These are phyloP conservation scores for Daldinia bambusicola DNA, from an alignment of 495 filamentous ascomycete genomes.

Conservation along the genomic window DNA sequence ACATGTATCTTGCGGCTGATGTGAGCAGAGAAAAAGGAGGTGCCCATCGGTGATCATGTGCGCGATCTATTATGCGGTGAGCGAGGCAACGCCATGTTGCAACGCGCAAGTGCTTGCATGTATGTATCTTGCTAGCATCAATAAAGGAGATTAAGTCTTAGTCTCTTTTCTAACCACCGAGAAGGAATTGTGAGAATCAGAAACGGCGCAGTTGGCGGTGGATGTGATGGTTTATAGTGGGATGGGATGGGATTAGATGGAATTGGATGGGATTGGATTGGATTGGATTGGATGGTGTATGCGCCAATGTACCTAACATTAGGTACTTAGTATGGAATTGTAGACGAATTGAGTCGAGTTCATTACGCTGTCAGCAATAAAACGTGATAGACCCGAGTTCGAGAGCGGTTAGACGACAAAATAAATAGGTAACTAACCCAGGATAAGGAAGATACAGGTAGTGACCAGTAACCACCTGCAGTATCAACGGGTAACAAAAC, in stretches of 20 bases:
- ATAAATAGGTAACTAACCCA: not conserved
- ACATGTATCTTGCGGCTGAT: conserved; percentile 40
- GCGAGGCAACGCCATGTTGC: conserved; percentile 33
- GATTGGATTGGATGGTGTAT: not conserved
- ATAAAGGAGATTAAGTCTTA: not conserved
- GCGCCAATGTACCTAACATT: too few relatives aligned
- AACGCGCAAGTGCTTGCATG: conserved; percentile 43
- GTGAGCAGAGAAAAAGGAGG: conserved; percentile 38
- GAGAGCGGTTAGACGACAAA: not conserved
- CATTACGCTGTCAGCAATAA: not conserved
- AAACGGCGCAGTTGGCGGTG: not conserved
- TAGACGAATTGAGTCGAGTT: not conserved
- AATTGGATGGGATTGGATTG: not conserved
- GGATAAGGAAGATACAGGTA: not conserved
- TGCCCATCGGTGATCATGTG: conserved; percentile 43
- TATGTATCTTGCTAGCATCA: conserved; percentile 39
- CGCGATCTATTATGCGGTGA: conserved; percentile 41
- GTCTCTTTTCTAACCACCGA: not conserved
- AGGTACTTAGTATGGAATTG: too few relatives aligned
- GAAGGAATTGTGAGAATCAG: not conserved
- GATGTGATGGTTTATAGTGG: not conserved
- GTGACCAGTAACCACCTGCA: not conserved
- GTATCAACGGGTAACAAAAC: not conserved
- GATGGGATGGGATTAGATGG: not conserved
- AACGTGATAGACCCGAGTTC: not conserved